A percentile compares a stretch with the other conserved stretches of the same genome.
Evolutionary conservation across 2,329 filamentous ascomycete species (phyloP).

Genomic region (Monosporascus sp.): DNA sequence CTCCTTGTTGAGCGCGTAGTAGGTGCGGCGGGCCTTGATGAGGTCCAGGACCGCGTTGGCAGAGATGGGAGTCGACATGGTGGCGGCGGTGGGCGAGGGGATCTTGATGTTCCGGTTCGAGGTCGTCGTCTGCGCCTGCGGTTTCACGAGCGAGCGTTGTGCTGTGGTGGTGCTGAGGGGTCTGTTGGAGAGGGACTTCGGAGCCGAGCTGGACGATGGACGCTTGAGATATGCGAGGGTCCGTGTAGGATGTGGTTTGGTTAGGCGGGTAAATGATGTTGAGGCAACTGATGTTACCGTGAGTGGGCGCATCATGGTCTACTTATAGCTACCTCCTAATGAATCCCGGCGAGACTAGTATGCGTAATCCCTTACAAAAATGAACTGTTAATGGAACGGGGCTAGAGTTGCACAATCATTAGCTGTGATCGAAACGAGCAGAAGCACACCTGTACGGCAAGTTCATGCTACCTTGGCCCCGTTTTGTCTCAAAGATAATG

Average conservation of each 20-base stretch:
- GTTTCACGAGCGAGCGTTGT: constrained; percentile 7
- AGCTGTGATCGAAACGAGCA: neutral
- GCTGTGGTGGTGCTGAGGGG: constrained; percentile 15
- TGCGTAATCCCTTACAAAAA: neutral
- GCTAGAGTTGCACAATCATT: neutral
- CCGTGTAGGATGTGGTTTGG: constrained; percentile 5
- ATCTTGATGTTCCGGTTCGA: constrained; percentile 14
- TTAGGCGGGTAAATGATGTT: constrained; percentile 17
- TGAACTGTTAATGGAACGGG: neutral
- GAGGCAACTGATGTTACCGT: constrained; percentile 17
- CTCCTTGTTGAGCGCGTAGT: constrained; percentile 63
- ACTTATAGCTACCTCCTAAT: constrained; percentile 9
- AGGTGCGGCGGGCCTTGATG: constrained; percentile 61
- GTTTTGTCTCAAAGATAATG: neutral
- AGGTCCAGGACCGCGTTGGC: constrained; percentile 55
- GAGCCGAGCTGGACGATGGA: constrained; percentile 1
- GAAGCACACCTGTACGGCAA: neutral
- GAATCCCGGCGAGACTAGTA: neutral
- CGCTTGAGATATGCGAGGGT: constrained; percentile 1
- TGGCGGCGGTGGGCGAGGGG: constrained; percentile 23
- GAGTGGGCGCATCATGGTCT: constrained; percentile 23
- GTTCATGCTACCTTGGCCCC: neutral
- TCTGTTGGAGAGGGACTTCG: constrained; percentile 6
- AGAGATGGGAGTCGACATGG: constrained; percentile 37
- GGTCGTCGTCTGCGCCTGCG: constrained; percentile 9